Base-by-base conservation (phyloP, 2,329 filamentous ascomycete genomes). In the Paecilomyces niveus region DNA sequence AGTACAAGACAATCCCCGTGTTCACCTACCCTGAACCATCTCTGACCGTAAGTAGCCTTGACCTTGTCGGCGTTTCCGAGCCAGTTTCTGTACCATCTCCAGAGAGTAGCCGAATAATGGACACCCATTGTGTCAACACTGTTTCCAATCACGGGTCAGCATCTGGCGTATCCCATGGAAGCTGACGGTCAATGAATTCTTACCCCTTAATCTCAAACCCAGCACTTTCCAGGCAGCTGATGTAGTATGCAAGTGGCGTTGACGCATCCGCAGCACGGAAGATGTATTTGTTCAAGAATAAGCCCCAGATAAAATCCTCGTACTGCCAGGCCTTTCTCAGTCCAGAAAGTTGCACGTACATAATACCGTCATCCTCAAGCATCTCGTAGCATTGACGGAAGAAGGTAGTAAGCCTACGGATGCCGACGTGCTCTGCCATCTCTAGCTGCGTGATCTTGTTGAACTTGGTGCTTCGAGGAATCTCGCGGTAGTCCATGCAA, bases 281-380 rank as follows among this genome's bases (percentile, higher is more conserved):
- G 75, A 97, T 83, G 78, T 97, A 96, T 81, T 96, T 97, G 87
- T 97, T 97, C 92, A 97, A 96, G 84, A 97, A 97, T 53, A 97
- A 84, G 74, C 94, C 94, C 94, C 94, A 97, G 75, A 93, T 89
- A 55, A 97, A 84, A 78, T 97, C 93, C 82, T 97, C 92, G 72
- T 96, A 97, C 77, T 97, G 94, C 94, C 94, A 97, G 63, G 84
- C 81, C 81, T 95, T 95, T 68, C 94, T 89, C 62, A 99, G 84
- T 78, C 94, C 94, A 68, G 93, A 91, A 68, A 95, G 91, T 77
- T 97, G 94, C 61, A 97, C 83, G 84, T 93, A 97, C 81, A 97
- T 96, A 65, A 91, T 85, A 75, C 94, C 94, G 65, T 97, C 92
- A 65, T 97, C 94, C 62, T 97, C 90, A 57, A 97, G 86, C 92